Conservation (phyloP, 2,329 filamentous ascomycete genomes). For the Leptographium radiaticola region DNA sequence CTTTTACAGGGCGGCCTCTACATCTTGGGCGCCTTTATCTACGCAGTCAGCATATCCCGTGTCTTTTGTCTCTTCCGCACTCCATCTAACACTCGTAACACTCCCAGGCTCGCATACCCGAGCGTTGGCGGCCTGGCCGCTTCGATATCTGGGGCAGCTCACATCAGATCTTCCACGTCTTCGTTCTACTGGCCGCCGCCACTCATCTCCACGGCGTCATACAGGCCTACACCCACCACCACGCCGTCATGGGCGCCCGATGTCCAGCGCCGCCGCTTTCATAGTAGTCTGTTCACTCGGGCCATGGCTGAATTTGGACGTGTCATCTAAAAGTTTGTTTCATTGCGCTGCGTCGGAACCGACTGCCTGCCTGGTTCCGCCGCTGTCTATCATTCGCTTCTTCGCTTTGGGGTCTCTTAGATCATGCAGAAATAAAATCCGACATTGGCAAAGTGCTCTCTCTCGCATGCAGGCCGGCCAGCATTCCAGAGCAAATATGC, state of each 20-base stretch:
- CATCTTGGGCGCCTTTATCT: slow-evolving; percentile 72
- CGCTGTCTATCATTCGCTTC: too few species aligned
- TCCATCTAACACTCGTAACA: slow-evolving; percentile 3
- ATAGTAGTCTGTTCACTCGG: not conserved
- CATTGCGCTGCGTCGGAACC: too few species aligned
- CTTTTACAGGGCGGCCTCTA: slow-evolving; percentile 72
- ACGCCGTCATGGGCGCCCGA: slow-evolving; percentile 42
- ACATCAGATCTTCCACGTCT: slow-evolving; percentile 90
- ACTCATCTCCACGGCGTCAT: slow-evolving; percentile 71
- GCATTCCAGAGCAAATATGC: not conserved
- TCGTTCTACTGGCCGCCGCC: slow-evolving; percentile 71
- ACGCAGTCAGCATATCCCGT: slow-evolving; percentile 46
- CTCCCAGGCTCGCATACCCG: slow-evolving; percentile 60
- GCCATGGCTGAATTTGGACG: too few species aligned
- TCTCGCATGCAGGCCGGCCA: not conserved
- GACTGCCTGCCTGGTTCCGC: too few species aligned
- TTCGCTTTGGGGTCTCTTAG: not conserved
- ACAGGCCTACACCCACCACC: slow-evolving; percentile 77
- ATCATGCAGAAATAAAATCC: not conserved
- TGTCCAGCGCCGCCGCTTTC: slow-evolving; percentile 22
- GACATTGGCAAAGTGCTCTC: not conserved
- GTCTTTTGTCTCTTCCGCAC: not conserved
- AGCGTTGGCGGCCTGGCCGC: slow-evolving; percentile 59
- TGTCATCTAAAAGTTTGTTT: too few species aligned
- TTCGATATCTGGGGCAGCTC: slow-evolving; percentile 91